Evolutionary conservation across 225 moss, liverwort and hornwort genomes (phyloP).

Genomic region (Rhytidiadelphus loreus): DNA sequence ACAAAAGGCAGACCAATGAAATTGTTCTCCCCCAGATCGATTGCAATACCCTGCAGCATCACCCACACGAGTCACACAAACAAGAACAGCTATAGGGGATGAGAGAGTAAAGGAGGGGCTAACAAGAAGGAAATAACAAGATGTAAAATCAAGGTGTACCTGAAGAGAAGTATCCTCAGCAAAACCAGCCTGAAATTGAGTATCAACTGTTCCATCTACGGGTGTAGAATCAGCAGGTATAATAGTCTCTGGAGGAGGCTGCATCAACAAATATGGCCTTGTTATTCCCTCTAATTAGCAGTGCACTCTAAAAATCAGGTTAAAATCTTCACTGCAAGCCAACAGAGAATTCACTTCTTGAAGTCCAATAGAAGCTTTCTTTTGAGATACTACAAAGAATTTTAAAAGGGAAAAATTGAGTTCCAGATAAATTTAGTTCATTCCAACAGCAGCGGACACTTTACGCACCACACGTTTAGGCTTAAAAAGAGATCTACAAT

Average conservation of each 20-base stretch:
- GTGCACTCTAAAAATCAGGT: not conserved
- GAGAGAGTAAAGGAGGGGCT: not conserved
- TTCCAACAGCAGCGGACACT: not conserved
- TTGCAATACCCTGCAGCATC: conserved; percentile 51
- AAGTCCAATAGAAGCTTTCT: not conserved
- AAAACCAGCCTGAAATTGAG: conserved; percentile 68
- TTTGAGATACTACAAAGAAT: not conserved
- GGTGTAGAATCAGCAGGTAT: conserved; percentile 60
- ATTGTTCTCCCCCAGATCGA: conserved; percentile 41
- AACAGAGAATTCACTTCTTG: not conserved
- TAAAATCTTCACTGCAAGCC: not conserved
- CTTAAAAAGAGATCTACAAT: not conserved
- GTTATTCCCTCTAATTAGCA: not conserved
- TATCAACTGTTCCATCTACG: conserved; percentile 46
- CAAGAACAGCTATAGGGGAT: not conserved
- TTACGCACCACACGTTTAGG: not conserved
- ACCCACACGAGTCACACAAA: not conserved
- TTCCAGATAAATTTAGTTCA: not conserved
- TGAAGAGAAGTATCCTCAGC: conserved; percentile 72
- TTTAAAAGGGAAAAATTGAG: not conserved
- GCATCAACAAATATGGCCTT: not conserved
- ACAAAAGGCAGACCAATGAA: conserved; percentile 89
- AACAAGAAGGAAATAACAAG: not conserved
- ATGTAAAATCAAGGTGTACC: not conserved
- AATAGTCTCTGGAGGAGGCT: conserved; percentile 59